These are phyloP conservation scores for Neofusicoccum ribis DNA, from an alignment of 2,329 filamentous ascomycete genomes.

Conservation along the genomic window DNA sequence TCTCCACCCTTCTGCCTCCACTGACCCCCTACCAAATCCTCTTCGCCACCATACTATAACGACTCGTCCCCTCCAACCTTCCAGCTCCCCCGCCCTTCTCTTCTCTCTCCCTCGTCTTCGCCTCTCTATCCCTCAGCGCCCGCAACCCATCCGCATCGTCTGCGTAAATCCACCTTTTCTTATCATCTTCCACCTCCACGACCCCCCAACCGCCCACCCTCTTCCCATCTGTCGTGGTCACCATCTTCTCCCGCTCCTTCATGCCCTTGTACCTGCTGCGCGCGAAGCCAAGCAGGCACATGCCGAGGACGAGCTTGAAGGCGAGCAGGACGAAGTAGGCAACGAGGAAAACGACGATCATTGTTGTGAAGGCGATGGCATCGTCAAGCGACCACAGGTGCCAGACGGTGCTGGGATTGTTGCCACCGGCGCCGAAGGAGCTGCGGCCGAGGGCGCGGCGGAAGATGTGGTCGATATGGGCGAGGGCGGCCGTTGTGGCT, in stretches of 20 bases:
- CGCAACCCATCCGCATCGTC: constrained; percentile 75
- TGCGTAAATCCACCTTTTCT: constrained; percentile 79
- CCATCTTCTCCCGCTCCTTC: constrained; percentile 64
- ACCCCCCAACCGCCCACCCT: constrained; percentile 79
- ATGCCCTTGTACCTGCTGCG: constrained; percentile 78
- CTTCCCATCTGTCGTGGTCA: constrained; percentile 64
- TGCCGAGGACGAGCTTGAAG: constrained; percentile 77
- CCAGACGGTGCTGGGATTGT: constrained; percentile 34
- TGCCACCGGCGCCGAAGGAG: constrained; percentile 58
- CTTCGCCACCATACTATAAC: constrained; percentile 96
- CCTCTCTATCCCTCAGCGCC: constrained; percentile 60
- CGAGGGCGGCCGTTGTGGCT: constrained; percentile 73
- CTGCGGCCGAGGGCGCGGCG: constrained; percentile 74
- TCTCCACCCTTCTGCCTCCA: no score
- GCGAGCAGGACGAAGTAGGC: constrained; percentile 36
- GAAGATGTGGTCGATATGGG: constrained; percentile 75
- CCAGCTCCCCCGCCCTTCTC: constrained; percentile 38
- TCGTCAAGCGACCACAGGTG: constrained; percentile 67
- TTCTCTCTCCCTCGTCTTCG: constrained; percentile 63
- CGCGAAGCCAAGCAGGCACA: constrained; percentile 78
- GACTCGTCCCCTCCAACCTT: constrained; percentile 66
- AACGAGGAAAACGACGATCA: constrained; percentile 81
- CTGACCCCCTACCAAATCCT: constrained; percentile 74
- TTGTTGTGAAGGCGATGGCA: constrained; percentile 73
- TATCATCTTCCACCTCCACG: constrained; percentile 86